phyloP scores from a whole-genome alignment of 179 eudicot species.

The Pouteria campechiana region DNA sequence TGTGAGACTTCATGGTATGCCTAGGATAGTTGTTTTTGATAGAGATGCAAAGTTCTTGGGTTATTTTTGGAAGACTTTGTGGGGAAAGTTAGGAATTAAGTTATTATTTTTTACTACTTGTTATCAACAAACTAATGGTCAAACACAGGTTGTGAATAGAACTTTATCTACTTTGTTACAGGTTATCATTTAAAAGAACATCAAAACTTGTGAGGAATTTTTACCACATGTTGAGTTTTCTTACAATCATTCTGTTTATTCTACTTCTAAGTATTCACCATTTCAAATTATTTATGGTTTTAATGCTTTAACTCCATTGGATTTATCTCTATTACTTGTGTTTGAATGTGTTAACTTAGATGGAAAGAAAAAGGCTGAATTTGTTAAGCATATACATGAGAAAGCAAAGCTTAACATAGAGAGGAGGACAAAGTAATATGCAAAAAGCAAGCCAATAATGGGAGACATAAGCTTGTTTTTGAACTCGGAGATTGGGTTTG shows the following conservation, averaged over 20 bases:
- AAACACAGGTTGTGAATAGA: conserved; percentile 1
- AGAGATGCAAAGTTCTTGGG: conserved; percentile 10
- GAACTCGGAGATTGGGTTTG: conserved; percentile 8
- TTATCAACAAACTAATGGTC: conserved; percentile 7
- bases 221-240: too few relatives aligned
- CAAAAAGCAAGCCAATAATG: background rate
- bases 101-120: conserved; percentile 1
- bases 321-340: background rate
- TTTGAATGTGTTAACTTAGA: background rate
- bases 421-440: background rate
- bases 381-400: background rate
- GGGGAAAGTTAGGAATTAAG: conserved; percentile 2
- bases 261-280: too few relatives aligned
- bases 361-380: background rate
- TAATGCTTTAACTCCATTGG: background rate
- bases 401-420: background rate
- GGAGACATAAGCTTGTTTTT: background rate
- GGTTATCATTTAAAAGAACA: conserved; percentile 1
- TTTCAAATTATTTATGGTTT: conserved; percentile 8
- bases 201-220: conserved; percentile 4
- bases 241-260: too few relatives aligned
- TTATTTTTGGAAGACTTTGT: conserved; percentile 3
- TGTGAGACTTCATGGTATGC: conserved; percentile 7
- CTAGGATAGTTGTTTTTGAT: background rate
- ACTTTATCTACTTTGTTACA: background rate